These are phyloP conservation scores for Jatropha curcas DNA, from an alignment of 345 rosid genomes.

Conservation along the genomic window DNA sequence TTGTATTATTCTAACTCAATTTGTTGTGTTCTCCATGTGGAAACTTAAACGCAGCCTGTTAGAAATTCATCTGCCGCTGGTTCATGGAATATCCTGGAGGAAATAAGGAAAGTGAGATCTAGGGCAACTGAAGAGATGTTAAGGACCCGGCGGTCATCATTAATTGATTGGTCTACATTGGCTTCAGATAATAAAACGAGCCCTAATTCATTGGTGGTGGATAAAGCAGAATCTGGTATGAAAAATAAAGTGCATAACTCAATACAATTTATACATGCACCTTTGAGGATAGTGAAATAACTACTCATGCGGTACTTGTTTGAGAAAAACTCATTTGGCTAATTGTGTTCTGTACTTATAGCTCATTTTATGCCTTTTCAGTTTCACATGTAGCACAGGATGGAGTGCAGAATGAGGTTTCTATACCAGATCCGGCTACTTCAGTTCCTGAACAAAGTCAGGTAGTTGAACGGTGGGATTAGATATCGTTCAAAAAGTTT, in stretches of 20 bases:
- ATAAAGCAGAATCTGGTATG: constrained; percentile 27
- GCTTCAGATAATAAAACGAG: constrained; percentile 40
- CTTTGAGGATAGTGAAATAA: constrained; percentile 30
- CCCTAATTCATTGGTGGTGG: constrained; percentile 23
- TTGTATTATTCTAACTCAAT: constrained; percentile 4
- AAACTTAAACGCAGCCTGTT: constrained; percentile 51
- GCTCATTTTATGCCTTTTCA: background rate
- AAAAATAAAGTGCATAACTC: constrained; percentile 26
- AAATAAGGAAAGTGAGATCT: constrained; percentile 82
- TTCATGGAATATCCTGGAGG: constrained; percentile 85
- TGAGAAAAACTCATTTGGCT: background rate
- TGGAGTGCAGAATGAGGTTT: constrained; percentile 23
- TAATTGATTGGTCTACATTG: constrained; percentile 47
- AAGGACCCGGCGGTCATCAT: constrained; percentile 45
- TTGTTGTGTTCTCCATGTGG: constrained; percentile 19
- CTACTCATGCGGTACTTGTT: constrained; percentile 23
- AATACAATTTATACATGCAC: constrained; percentile 35
- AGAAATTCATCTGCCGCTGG: constrained; percentile 49
- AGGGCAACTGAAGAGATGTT: constrained; percentile 87
- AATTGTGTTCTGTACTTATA: background rate
- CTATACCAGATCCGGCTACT: constrained; percentile 22
- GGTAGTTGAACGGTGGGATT: constrained; percentile 31
- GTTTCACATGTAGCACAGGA: constrained; percentile 10
- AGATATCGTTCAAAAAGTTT: background rate
- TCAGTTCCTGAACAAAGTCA: constrained; percentile 32